Base-by-base conservation (phyloP, 108 stramenopile species). In the Nannochloropsis salina region DNA sequence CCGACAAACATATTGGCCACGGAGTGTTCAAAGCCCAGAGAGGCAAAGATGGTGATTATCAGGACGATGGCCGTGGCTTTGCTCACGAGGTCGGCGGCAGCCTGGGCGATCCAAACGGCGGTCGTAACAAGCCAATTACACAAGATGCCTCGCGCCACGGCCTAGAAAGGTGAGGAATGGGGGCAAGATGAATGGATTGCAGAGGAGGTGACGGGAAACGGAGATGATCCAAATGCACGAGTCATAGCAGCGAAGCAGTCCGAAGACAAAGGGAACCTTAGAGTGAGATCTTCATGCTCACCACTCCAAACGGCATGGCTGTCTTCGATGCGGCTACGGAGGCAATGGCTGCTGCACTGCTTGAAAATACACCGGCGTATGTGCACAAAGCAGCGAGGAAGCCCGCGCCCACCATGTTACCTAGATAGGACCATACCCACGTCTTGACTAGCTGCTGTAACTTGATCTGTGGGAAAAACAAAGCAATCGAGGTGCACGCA, bases 1-100 rank as follows among this genome's bases (percentile, higher is more conserved):
- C 1, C 44, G 5, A 41, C 85, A 86, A 83, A 86, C 98, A 98
- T 98, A 86, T 97, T 97, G 44, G 98, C 98, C 61, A 98, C 94
- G 42, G 93, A 93, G 91, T 98, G 98, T 22, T 91, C 91, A 41
- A 91, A 47, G 9, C 89, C 88, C 83, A 91, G 44, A 12, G 90
- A 83, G 45, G 86, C 88, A 79, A 91, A 91, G 42, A 88, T 90
- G 42, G 90, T 89, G 44, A 89, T 89, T 20, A 85, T 85, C 43
- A 89, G 82, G 82, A 85, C 82, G 20, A 89, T 89, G 83, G 89
- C 85, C 44, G 51, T 8, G 20, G 61, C 61, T 74, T 74, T 74
- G n/a, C 61, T 74, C 6, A 74, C 61, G 4, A 74, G 61, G 8
- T 74, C 61, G n/a, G 61, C 61, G n/a, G 61, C 61, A 74, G 61